Base-by-base conservation (phyloP, 768 basidiomycete genomes). In the Kwoniella shandongensis region DNA sequence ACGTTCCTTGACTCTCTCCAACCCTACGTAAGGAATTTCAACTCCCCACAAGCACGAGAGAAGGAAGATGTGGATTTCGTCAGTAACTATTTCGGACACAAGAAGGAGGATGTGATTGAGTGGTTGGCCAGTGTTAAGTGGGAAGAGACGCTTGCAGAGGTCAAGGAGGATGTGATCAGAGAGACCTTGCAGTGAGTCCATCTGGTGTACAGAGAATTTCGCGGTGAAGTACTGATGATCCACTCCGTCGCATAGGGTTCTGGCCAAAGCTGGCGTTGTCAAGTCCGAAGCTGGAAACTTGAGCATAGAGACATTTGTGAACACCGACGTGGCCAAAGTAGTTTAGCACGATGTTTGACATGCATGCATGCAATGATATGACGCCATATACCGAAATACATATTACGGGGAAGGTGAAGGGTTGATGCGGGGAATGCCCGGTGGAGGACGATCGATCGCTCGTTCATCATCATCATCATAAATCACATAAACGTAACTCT, bases 81-180 rank as follows among this genome's bases (percentile, higher is more conserved):
- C 67, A 82, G 83, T 70, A 77, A 80, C 11, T 84, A 82, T 48
- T 96, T 94, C 65, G 88, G 87, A 0, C 94, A 97, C 69, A 81
- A 83, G 2, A 83, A 86, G 53, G 82, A 85, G 56, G 94, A 98
- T 73, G 85, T 97, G 63, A 79, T 84, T 78, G 90, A 88, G 20
- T 94, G 91, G 92, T 79, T 93, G 63, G 79, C 81, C 67, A 88
- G 87, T 4, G 91, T 93, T 18, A 79, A 78, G 3, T 94, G 91
- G 74, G 85, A 89, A 2, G 62, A 79, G 11, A 82, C 86, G 67
- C 87, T 89, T 64, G 75, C 80, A 1, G 79, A 77, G 32, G 86
- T 93, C 42, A 82, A 86, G 6, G 78, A 76, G n/a, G 76, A 81
- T 27, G 85, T 90, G 15, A 81, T 94, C 13, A 72, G 74, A 5